phyloP scores from a whole-genome alignment of 2,329 filamentous ascomycete species.

The Fusarium pseudonygamai region DNA sequence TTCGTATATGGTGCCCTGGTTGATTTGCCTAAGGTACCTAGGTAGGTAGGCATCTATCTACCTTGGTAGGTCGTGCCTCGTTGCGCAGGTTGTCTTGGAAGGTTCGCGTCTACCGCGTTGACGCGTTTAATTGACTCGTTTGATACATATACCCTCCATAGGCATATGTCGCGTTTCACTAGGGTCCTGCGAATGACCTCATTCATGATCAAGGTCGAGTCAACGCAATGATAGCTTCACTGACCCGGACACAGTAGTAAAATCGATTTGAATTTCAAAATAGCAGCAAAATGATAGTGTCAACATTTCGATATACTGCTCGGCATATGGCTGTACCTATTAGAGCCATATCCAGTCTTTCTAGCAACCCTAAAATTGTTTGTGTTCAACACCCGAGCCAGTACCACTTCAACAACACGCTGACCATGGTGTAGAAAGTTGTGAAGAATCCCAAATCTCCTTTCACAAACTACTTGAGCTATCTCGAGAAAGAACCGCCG shows the following conservation, averaged over 20 bases:
- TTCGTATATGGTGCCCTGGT: constrained; percentile 11
- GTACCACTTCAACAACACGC: background rate
- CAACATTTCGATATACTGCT: constrained; percentile 37
- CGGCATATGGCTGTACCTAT: constrained; percentile 31
- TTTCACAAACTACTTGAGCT: constrained; percentile 64
- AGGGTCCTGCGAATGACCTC: constrained; percentile 43
- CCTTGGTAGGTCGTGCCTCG: background rate
- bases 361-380: constrained; percentile 65
- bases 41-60: background rate
- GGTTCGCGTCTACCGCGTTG: constrained; percentile 45
- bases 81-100: background rate
- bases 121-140: constrained; percentile 52
- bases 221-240: background rate
- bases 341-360: constrained; percentile 57
- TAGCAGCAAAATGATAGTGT: constrained; percentile 40
- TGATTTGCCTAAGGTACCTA: background rate
- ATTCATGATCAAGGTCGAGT: constrained; percentile 28
- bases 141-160: constrained; percentile 40
- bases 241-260: background rate
- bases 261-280: constrained; percentile 1
- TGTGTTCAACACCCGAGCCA: constrained; percentile 40
- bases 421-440: constrained; percentile 60
- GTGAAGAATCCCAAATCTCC: constrained; percentile 59
- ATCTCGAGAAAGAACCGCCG: constrained; percentile 67
- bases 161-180: constrained; percentile 29